Evolutionary conservation across 129 eudicot genomes (phyloP), one percentile per base, ranked within the genome.

Genomic region (Cynara cardunculus): DNA sequence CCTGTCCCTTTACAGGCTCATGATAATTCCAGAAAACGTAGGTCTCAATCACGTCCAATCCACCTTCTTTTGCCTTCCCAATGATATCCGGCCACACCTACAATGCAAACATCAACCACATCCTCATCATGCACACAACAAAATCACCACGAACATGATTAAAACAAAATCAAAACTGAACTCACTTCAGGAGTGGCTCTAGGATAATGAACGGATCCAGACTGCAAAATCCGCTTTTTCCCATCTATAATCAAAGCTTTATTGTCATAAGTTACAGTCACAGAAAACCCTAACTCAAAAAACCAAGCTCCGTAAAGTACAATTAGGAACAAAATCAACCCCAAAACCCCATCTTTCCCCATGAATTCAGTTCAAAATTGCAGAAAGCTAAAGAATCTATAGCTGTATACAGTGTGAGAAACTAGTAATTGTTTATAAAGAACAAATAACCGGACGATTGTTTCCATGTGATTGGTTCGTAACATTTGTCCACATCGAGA

Each of bases 21-120:
- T 92, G 97, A 80, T 86, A 87, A 72, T 92, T 92, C 97, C 97
- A 92, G 75, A 92, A 92, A 82, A 92, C 94, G 25, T 92, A 92
- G 28, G 90, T 86, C 83, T 91, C 94, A 21, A 91, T 91, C 37
- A 89, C 90, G n/a, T 91, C 94, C 82, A 92, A 75, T 77, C 97
- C 97, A 67, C 97, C 97, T 79, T 91, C 97, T 83, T 89, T 90
- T 7, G 97, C 89, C 77, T 87, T 92, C 32, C 75, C 65, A 74
- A 90, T 88, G 25, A 92, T 85, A 53, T 83, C 89, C 1, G 94
- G 97, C 97, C 94, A 92, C 84, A 85, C 83, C 97, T 92, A 81
- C 62, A 80, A 78, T 24, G 44, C 82, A 73, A 77, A 5, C 75
- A 59, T 64, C 69, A 70, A 11, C 69, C 7, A 78, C 62, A 41